Conservation (phyloP, 495 filamentous ascomycete genomes). For the Podospora bellae-mahoneyi region DNA sequence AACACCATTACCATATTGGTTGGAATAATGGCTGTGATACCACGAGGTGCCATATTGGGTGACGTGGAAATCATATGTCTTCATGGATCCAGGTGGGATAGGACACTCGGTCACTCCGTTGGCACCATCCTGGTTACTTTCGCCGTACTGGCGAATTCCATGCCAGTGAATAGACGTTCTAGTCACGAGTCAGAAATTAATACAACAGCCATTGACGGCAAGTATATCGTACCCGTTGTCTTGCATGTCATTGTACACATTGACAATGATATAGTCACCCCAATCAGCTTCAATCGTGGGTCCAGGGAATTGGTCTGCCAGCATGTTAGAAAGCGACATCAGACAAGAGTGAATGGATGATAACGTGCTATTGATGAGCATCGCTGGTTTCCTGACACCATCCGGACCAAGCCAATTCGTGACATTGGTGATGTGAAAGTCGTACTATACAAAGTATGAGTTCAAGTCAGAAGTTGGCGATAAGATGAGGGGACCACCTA, state of each 20-base stretch:
- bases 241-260: conserved; percentile 52
- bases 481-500: conserved; percentile 19
- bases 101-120: conserved; percentile 50
- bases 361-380: conserved; percentile 43
- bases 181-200: neutral
- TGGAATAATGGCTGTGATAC: conserved; percentile 59
- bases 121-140: conserved; percentile 39
- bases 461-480: neutral
- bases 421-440: conserved; percentile 37
- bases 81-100: conserved; percentile 40
- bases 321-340: conserved; percentile 1
- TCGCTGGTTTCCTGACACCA: conserved; percentile 39
- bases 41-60: conserved; percentile 56
- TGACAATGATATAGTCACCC: conserved; percentile 57
- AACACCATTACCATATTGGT: conserved; percentile 53
- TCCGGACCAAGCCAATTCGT: conserved; percentile 45
- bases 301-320: conserved; percentile 26
- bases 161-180: conserved; percentile 54
- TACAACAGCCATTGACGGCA: neutral
- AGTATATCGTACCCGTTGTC: conserved; percentile 34
- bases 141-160: conserved; percentile 42
- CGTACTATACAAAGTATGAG: conserved; percentile 24
- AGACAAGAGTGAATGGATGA: neutral
- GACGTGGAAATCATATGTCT: conserved; percentile 30
- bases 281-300: conserved; percentile 43